These are phyloP conservation scores for Starmerella stigmatis DNA, from an alignment of 805 yeast genomes.

Conservation along the genomic window DNA sequence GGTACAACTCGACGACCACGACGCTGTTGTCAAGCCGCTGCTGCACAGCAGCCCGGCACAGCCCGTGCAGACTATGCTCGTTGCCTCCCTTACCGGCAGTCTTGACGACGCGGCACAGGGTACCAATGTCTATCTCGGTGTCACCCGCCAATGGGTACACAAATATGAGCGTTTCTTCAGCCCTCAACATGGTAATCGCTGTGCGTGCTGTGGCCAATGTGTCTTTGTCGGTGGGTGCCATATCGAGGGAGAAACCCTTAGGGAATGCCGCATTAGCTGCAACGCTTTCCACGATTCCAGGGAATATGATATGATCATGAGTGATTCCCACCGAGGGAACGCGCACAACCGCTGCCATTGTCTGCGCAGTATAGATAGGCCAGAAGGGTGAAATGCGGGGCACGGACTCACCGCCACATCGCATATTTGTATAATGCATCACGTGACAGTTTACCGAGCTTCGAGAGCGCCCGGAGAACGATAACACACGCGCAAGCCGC, in stretches of 20 bases:
- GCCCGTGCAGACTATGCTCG: constrained; percentile 12
- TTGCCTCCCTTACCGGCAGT: not conserved
- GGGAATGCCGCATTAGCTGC: not conserved
- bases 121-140: constrained; percentile 16
- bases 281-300: constrained; percentile 1
- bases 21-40: not conserved
- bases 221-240: not conserved
- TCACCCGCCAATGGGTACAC: constrained; percentile 6
- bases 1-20: constrained; percentile 2
- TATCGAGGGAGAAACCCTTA: not conserved
- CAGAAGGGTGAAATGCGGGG: not conserved
- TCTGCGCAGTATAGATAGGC: too few species aligned
- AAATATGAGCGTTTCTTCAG: constrained; percentile 12
- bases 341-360: not conserved
- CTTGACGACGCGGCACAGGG: constrained; percentile 21
- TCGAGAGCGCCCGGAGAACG: not conserved
- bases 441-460: not conserved
- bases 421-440: not conserved
- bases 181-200: not conserved
- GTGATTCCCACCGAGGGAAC: constrained; percentile 1
- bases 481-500: too few species aligned
- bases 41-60: constrained; percentile 16
- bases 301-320: not conserved
- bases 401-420: not conserved
- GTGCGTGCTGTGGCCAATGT: not conserved